Evolutionary conservation across 1,284 basidiomycete genomes (phyloP).

Genomic region (Schizophyllum amplum): DNA sequence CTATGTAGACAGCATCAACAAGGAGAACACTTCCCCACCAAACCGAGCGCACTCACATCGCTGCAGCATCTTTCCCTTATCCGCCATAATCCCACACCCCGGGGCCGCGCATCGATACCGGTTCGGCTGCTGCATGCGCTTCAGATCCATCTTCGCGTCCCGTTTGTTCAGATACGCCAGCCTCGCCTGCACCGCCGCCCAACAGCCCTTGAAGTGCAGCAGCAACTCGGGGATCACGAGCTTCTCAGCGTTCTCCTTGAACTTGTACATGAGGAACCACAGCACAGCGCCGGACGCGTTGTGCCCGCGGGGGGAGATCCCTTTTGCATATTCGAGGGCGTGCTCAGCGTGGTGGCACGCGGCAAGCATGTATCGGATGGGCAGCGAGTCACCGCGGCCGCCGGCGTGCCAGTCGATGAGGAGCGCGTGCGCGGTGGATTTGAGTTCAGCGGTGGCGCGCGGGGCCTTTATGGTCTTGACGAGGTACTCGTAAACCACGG

Average conservation of each 20-base stretch:
- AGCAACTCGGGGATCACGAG: neutral
- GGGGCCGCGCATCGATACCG: conserved; percentile 24
- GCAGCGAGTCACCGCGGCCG: neutral
- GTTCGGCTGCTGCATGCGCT: conserved; percentile 20
- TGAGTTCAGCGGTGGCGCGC: conserved; percentile 3
- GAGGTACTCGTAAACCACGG: too few relatives aligned
- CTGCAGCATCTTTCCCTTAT: conserved; percentile 19
- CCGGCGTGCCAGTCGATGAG: conserved; percentile 9
- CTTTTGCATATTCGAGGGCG: conserved; percentile 1
- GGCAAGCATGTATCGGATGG: conserved; percentile 6
- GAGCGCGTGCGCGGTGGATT: conserved; percentile 13
- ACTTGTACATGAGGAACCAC: neutral
- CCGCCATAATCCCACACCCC: conserved; percentile 20
- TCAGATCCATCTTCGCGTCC: conserved; percentile 5
- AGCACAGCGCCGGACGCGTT: conserved; percentile 4
- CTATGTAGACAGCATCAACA: conserved; percentile 11
- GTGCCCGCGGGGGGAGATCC: neutral
- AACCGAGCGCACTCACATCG: conserved; percentile 15
- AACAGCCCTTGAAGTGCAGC: neutral
- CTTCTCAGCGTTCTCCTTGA: neutral
- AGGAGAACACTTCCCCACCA: neutral
- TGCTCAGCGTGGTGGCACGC: conserved; percentile 4
- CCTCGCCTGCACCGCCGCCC: neutral
- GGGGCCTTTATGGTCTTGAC: too few relatives aligned
- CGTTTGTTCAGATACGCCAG: neutral